Percentiles rank a stretch among this genome's conserved stretches.
Conservation (phyloP, 1,139 yeast genomes). For the Suhomyces maxii region DNA sequence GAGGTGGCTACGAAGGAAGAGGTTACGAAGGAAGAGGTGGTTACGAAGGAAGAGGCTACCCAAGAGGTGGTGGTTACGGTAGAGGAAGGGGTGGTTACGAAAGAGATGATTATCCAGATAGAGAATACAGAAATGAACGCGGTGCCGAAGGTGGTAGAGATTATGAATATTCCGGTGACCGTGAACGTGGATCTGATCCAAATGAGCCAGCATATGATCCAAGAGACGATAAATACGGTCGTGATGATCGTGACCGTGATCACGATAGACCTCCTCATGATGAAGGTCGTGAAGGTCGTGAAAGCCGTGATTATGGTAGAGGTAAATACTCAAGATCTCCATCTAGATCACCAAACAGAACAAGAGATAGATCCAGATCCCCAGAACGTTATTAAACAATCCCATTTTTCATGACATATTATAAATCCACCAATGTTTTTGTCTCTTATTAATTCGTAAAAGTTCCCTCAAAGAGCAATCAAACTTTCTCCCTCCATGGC, state of each 20-base stretch:
- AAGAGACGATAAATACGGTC: constrained; percentile 17
- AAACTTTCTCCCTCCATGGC: not conserved
- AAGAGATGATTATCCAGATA: constrained; percentile 14
- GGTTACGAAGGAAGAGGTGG: constrained; percentile 12
- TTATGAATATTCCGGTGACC: constrained; percentile 16
- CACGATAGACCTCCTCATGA: constrained; percentile 14
- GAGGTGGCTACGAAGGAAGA: constrained; percentile 13
- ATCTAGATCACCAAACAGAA: constrained; percentile 41
- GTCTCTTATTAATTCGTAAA: no score
- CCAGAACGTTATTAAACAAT: constrained; percentile 33
- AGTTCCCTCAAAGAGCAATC: not conserved
- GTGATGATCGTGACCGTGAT: constrained; percentile 15
- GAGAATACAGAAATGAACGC: constrained; percentile 17
- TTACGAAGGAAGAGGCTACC: constrained; percentile 12
- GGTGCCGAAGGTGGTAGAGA: constrained; percentile 21
- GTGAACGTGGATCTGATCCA: constrained; percentile 11
- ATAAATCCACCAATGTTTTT: not conserved
- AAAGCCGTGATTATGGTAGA: constrained; percentile 20
- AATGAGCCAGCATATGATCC: constrained; percentile 23
- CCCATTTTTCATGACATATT: constrained; percentile 23
- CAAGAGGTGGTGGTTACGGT: constrained; percentile 19
- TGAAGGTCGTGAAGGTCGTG: constrained; percentile 12
- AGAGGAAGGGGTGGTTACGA: constrained; percentile 19
- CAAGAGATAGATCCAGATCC: constrained; percentile 39
- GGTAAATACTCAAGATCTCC: constrained; percentile 41